Conservation (phyloP, 192 early-diverging fungal genomes). For the Coemansia sp. region DNA sequence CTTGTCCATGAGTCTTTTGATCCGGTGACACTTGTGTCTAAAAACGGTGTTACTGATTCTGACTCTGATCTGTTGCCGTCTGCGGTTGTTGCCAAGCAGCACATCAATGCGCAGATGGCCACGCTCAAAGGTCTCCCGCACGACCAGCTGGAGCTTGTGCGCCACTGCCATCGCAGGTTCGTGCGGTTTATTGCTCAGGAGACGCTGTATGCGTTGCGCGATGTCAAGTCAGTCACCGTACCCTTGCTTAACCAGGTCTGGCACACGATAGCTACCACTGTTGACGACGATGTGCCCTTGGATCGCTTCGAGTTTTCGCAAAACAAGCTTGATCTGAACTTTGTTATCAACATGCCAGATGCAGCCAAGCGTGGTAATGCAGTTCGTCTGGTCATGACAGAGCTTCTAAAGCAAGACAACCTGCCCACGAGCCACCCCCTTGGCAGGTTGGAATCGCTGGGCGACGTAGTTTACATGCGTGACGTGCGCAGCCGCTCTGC, state of each 20-base stretch:
- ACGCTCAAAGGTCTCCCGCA: constrained; percentile 43
- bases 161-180: constrained; percentile 42
- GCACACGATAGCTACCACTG: constrained; percentile 51
- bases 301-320: constrained; percentile 52
- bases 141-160: constrained; percentile 47
- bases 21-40: constrained; percentile 9
- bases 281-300: constrained; percentile 44
- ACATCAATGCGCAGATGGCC: constrained; percentile 43
- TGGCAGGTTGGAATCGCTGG: constrained; percentile 33
- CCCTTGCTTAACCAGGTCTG: constrained; percentile 50
- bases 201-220: constrained; percentile 48
- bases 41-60: background rate
- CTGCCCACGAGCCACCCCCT: constrained; percentile 16
- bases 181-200: constrained; percentile 51
- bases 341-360: constrained; percentile 31
- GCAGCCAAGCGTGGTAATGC: constrained; percentile 32
- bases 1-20: constrained; percentile 33
- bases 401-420: constrained; percentile 38
- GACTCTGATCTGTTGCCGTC: constrained; percentile 30
- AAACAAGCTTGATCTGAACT: constrained; percentile 37
- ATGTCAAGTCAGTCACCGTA: constrained; percentile 42
- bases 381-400: constrained; percentile 32
- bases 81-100: constrained; percentile 36
- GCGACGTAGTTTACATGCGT: constrained; percentile 45
- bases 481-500: constrained; percentile 47